phyloP scores from a whole-genome alignment of 2,329 filamentous ascomycete genomes.

The Ceratocystis diversiconidia region DNA sequence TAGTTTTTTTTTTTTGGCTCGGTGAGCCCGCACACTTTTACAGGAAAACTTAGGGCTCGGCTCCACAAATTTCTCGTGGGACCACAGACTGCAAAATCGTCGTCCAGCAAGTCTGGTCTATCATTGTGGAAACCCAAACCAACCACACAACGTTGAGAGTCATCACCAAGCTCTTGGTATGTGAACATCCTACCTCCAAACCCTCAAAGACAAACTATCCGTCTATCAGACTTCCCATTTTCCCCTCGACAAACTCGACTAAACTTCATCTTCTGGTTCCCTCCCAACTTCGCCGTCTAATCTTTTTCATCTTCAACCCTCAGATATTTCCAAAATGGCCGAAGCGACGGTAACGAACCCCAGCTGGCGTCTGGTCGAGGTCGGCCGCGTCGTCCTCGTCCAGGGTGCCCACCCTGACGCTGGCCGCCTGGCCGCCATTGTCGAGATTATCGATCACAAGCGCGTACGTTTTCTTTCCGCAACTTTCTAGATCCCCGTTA shows the following conservation, averaged over 20 bases:
- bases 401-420: conserved; percentile 61
- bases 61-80: conserved; percentile 14
- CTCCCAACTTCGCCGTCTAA: conserved; percentile 20
- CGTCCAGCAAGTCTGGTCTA: conserved; percentile 18
- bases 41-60: conserved; percentile 17
- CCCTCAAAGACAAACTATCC: conserved; percentile 12
- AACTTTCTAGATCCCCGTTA: neutral
- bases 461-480: conserved; percentile 57
- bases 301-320: conserved; percentile 21
- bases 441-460: conserved; percentile 99
- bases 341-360: conserved; percentile 69
- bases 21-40: conserved; percentile 17
- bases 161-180: conserved; percentile 19
- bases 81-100: conserved; percentile 19
- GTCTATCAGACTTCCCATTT: neutral
- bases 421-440: conserved; percentile 82
- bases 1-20: neutral
- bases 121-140: conserved; percentile 19
- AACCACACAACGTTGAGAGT: conserved; percentile 19
- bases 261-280: conserved; percentile 13
- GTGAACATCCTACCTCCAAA: conserved; percentile 16
- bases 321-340: conserved; percentile 48
- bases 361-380: conserved; percentile 92
- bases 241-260: conserved; percentile 12
- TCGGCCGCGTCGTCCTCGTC: conserved; percentile 92